Evolutionary conservation across 345 rosid genomes (phyloP).

Genomic region (Turnera subulata): DNA sequence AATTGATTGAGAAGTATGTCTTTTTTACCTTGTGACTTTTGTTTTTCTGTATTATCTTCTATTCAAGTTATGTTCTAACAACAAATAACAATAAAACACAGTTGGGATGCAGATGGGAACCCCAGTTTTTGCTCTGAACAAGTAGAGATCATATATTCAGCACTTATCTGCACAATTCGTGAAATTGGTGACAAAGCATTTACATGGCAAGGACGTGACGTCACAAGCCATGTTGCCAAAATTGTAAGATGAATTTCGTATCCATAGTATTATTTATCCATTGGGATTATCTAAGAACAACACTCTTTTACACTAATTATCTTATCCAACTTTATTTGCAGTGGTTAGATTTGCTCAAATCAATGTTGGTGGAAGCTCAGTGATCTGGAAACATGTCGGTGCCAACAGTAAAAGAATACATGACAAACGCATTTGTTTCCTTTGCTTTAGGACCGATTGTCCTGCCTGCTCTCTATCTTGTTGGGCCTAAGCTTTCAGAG

Average conservation of each 20-base stretch:
- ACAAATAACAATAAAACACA: constrained; percentile 33
- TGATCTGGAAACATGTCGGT: constrained; percentile 48
- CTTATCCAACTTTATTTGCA: constrained; percentile 42
- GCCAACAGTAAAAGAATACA: constrained; percentile 65
- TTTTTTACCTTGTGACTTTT: constrained; percentile 8
- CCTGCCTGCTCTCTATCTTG: constrained; percentile 65
- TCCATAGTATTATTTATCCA: background rate
- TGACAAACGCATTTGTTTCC: constrained; percentile 59
- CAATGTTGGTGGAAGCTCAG: constrained; percentile 60
- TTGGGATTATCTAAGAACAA: background rate
- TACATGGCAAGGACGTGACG: constrained; percentile 57
- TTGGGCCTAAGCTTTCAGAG: constrained; percentile 62
- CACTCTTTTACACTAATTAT: background rate
- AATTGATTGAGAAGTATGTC: constrained; percentile 58
- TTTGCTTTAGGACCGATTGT: constrained; percentile 84
- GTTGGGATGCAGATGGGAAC: constrained; percentile 55
- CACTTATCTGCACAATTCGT: constrained; percentile 53
- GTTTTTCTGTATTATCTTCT: constrained; percentile 12
- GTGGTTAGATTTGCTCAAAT: constrained; percentile 80
- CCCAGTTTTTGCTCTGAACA: constrained; percentile 58
- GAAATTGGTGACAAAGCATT: constrained; percentile 70
- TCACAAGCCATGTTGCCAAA: constrained; percentile 46
- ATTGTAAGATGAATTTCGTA: constrained; percentile 44
- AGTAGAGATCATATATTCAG: constrained; percentile 71
- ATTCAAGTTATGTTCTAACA: constrained; percentile 6